A percentile compares a stretch with the other conserved stretches of the same genome.
These are phyloP conservation scores for Rhodomyrtus tomentosa DNA, from an alignment of 345 rosid species.

Conservation along the genomic window DNA sequence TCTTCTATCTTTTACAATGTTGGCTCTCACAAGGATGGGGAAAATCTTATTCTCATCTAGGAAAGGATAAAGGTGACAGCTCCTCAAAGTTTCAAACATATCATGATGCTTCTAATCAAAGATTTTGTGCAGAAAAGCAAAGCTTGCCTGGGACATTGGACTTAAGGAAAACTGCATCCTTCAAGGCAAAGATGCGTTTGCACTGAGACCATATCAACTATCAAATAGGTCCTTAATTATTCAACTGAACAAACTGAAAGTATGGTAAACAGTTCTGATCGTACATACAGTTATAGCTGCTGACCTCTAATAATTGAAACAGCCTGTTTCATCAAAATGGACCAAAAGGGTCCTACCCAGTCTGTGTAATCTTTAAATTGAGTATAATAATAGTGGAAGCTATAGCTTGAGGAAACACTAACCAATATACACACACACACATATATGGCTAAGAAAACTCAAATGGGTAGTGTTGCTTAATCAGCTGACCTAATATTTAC, in stretches of 20 bases:
- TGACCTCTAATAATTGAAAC: neutral
- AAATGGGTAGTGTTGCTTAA: neutral
- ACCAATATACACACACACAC: neutral
- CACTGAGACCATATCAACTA: neutral
- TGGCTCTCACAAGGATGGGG: constrained; percentile 9
- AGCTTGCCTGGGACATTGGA: neutral
- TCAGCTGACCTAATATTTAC: neutral
- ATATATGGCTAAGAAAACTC: neutral
- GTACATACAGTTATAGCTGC: neutral
- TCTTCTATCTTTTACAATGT: constrained; percentile 1
- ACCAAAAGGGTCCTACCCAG: neutral
- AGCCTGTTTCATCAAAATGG: neutral
- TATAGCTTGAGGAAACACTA: neutral
- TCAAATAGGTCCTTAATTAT: neutral
- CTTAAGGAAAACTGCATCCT: neutral
- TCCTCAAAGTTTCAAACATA: neutral
- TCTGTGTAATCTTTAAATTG: neutral
- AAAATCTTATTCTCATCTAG: constrained; percentile 8
- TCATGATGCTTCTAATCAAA: constrained; percentile 14
- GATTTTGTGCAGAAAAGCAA: constrained; percentile 5
- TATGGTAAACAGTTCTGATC: neutral
- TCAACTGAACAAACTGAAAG: constrained; percentile 14
- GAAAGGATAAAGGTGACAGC: constrained; percentile 11
- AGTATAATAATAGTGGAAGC: neutral
- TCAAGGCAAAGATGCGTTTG: neutral